Conservation (phyloP, 805 yeast genomes). For the Kluyveromyces wickerhamii region DNA sequence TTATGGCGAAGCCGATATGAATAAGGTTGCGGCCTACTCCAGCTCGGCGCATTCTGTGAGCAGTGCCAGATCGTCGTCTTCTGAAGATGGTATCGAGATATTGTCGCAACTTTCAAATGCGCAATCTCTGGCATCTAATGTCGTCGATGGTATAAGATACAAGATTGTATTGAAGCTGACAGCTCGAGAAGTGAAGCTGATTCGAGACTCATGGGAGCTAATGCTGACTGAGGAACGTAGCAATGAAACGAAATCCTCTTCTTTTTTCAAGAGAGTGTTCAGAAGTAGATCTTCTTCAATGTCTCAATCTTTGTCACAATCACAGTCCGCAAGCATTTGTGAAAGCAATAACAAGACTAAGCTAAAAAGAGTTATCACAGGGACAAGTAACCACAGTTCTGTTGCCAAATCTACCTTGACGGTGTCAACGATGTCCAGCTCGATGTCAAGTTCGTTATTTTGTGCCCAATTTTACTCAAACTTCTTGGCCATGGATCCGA, state of each 20-base stretch:
- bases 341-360: background rate
- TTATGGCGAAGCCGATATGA: background rate
- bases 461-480: conserved; percentile 73
- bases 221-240: conserved; percentile 30
- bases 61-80: conserved; percentile 1
- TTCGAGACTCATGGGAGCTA: conserved; percentile 33
- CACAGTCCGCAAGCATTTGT: background rate
- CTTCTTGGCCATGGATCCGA: conserved; percentile 51
- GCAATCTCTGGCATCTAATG: conserved; percentile 13
- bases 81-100: conserved; percentile 11
- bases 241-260: conserved; percentile 3
- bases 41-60: background rate
- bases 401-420: background rate
- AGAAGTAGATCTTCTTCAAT: conserved; percentile 1
- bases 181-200: conserved; percentile 27
- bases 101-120: conserved; percentile 15
- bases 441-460: conserved; percentile 51
- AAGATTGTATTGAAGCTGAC: conserved; percentile 26
- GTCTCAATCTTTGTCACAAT: background rate
- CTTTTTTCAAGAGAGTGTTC: conserved; percentile 5
- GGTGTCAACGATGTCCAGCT: conserved; percentile 15
- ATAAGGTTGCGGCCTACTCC: background rate
- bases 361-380: background rate
- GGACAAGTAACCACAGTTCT: background rate
- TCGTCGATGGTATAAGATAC: conserved; percentile 17